Percentiles rank a stretch among this genome's conserved stretches.
Conservation (phyloP, 1,139 yeast genomes). For the Pichia sp. region DNA sequence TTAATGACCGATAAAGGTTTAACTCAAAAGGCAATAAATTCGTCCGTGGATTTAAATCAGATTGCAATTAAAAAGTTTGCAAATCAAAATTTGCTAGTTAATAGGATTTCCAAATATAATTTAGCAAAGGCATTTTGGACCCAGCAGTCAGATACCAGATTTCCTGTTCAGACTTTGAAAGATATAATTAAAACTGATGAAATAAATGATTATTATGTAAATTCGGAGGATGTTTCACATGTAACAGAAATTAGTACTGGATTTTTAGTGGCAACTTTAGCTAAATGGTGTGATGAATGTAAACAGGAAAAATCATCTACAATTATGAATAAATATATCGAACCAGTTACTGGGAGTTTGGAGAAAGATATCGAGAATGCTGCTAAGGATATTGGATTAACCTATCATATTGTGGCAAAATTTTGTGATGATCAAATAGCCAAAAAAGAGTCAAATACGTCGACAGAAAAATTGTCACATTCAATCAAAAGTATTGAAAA, state of each 20-base stretch:
- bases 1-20: constrained; percentile 34
- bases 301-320: constrained; percentile 57
- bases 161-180: constrained; percentile 49
- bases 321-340: constrained; percentile 52
- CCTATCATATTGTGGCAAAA: constrained; percentile 57
- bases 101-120: constrained; percentile 38
- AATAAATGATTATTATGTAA: not conserved
- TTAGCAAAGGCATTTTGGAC: constrained; percentile 55
- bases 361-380: constrained; percentile 11
- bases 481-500: constrained; percentile 35
- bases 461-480: constrained; percentile 37
- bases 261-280: constrained; percentile 32
- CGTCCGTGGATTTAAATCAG: constrained; percentile 41
- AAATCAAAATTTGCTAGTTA: constrained; percentile 15
- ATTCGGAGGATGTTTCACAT: not conserved
- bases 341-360: constrained; percentile 30
- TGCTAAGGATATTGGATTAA: constrained; percentile 17
- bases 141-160: constrained; percentile 42
- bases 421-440: constrained; percentile 69
- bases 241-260: constrained; percentile 1
- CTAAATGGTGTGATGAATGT: constrained; percentile 66
- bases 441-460: constrained; percentile 38
- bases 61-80: constrained; percentile 28
- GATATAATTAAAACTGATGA: constrained; percentile 24
- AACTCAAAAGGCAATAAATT: constrained; percentile 44